Conservation (phyloP, 345 rosid species). For the Microcos paniculata region DNA sequence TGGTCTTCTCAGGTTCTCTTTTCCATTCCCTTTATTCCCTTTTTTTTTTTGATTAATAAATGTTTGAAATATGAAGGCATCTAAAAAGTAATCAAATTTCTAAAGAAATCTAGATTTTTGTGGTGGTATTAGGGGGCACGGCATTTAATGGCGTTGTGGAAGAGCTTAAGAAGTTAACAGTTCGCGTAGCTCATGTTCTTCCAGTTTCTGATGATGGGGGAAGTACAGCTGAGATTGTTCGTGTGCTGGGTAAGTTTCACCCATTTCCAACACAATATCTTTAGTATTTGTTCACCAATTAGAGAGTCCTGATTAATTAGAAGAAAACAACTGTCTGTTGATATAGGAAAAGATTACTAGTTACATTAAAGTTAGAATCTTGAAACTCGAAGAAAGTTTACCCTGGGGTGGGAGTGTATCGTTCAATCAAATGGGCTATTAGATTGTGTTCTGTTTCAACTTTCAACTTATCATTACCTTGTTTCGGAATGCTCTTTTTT, state of each 20-base stretch:
- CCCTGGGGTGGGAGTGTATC: background rate
- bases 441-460: background rate
- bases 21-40: background rate
- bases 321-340: background rate
- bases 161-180: conserved; percentile 80
- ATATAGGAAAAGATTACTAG: background rate
- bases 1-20: conserved; percentile 76
- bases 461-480: background rate
- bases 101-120: background rate
- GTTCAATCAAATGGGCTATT: background rate
- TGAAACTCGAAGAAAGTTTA: background rate
- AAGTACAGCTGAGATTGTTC: conserved; percentile 97
- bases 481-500: background rate
- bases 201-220: conserved; percentile 99
- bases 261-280: background rate
- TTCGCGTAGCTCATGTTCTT: conserved; percentile 85
- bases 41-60: background rate
- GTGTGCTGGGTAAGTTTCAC: conserved; percentile 66
- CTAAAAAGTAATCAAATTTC: background rate
- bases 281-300: background rate
- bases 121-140: conserved; percentile 66
- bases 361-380: background rate
- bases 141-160: conserved; percentile 94
- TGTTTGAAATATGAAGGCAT: background rate
- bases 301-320: background rate